Base-by-base conservation (phyloP, 2,329 filamentous ascomycete genomes). In the Cercospora citrullina region DNA sequence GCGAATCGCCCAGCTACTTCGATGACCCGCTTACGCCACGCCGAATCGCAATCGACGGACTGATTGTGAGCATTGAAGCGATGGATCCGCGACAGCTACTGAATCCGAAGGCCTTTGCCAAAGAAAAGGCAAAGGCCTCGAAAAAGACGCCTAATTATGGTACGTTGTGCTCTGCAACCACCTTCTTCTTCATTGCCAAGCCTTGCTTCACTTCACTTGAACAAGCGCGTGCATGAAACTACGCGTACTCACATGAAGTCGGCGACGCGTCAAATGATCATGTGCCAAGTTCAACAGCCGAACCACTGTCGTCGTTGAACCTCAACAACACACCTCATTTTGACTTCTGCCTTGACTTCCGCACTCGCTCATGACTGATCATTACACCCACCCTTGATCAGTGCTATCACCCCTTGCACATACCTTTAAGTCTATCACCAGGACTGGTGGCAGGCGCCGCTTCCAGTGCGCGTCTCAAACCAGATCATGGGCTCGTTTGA, bases 41-140 rank as follows among this genome's bases (percentile, higher is more conserved):
- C 23, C n/a, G 28, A 53, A 30, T 30, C 18, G 10, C 33, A 30
- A 26, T 45, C 59, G 59, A 57, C 5, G 33, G 51, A 64, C 39
- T 21, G 26, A 7, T 10, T 31, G 21, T 58, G 9, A 39, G 21
- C 12, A 42, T 36, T 36, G 48, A 16, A 59, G 53, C 26, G 23
- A 79, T 79, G 77, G 77, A 78, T 72, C 75, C 77, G 9, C 75
- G 75, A 2, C 75, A 76, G 60, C 72, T 80, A 14, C 72, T 81
- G 6, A 78, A 81, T 66, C 79, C 79, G 6, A 80, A 78, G 66
- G 78, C 75, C 3, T 78, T 75, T 63, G 76, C 75, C 2, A 80
- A 80, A 69, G 71, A 73, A 60, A 74, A 78, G 59, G 74, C 69
- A n/a, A 74, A 76, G 63, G 75, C 59, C 70, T 64, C 60, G 21